Evolutionary conservation across 2,329 filamentous ascomycete genomes (phyloP), one percentile per base, ranked within the genome.

Genomic region (Neofusicoccum sp.): DNA sequence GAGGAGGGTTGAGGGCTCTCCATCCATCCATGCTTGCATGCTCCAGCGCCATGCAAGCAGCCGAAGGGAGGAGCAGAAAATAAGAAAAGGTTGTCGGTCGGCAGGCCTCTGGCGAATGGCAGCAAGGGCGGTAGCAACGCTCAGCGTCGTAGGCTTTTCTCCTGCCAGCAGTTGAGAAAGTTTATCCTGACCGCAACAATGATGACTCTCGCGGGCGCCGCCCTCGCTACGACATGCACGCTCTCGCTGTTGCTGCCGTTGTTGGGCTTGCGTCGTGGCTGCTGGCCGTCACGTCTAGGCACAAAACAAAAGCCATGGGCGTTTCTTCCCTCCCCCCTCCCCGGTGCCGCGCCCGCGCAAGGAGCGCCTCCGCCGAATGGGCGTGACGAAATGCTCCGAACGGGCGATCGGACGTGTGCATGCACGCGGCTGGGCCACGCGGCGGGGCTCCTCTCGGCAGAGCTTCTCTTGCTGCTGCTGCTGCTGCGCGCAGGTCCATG

Each of bases 151-250:
- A n/a, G 47, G 47, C 47, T 36, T 16, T 40, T 33, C 34, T 12
- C 7, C 12, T 38, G n/a, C 28, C 49, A 16, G 11, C 49, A 26
- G 36, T 9, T 14, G 8, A 12, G 34, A 54, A 36, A 54, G 49
- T 54, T 28, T 54, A 54, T 54, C 49, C 41, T 20, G 36, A 54
- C 49, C 49, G 36, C 49, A 54, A 41, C n/a, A n/a, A n/a, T n/a
- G n/a, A n/a, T n/a, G n/a, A n/a, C n/a, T n/a, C n/a, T n/a, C n/a
- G n/a, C n/a, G n/a, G n/a, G n/a, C 26, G 16, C n/a, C 14, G 30
- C 48, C 11, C 31, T 40, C 33, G 34, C 48, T 40, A 28, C 47
- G 31, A 36, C 11, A 31, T 51, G 47, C 47, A 36, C 31, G 9
- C 12, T 47, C n/a, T 45, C 20, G 9, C 5, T 11, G 20, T 24